A percentile compares a stretch with the other conserved stretches of the same genome.
Conservation (phyloP, 2,329 filamentous ascomycete genomes). For the Seiridium cupressi region DNA sequence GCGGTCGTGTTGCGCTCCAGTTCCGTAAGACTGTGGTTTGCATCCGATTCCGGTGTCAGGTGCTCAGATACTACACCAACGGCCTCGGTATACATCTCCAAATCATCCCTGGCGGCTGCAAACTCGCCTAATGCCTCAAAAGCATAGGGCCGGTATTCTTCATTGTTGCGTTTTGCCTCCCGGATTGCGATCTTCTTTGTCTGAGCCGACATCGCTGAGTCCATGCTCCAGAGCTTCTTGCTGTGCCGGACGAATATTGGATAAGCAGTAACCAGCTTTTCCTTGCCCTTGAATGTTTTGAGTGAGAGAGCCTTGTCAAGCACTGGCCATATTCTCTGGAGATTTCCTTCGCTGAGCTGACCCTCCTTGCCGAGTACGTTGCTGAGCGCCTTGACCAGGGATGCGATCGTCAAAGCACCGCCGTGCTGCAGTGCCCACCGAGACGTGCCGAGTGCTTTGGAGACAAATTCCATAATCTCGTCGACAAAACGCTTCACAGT, state of each 20-base stretch:
- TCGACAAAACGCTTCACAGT: slow-evolving; percentile 79
- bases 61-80: slow-evolving; percentile 61
- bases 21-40: slow-evolving; percentile 37
- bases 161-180: slow-evolving; percentile 90
- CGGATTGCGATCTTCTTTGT: slow-evolving; percentile 79
- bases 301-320: slow-evolving; percentile 79
- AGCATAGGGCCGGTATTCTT: slow-evolving; percentile 75
- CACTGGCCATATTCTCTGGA: slow-evolving; percentile 73
- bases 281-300: slow-evolving; percentile 93
- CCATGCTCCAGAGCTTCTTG: slow-evolving; percentile 53
- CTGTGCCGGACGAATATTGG: slow-evolving; percentile 72
- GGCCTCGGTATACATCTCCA: slow-evolving; percentile 69
- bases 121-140: slow-evolving; percentile 72
- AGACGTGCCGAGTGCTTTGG: slow-evolving; percentile 69
- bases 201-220: slow-evolving; percentile 53
- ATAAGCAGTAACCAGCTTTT: slow-evolving; percentile 77
- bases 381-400: slow-evolving; percentile 65
- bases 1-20: slow-evolving; percentile 41
- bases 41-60: slow-evolving; percentile 52
- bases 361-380: slow-evolving; percentile 55
- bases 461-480: slow-evolving; percentile 73
- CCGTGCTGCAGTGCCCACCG: slow-evolving; percentile 92
- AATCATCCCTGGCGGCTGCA: slow-evolving; percentile 63
- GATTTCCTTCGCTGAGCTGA: slow-evolving; percentile 57
- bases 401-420: slow-evolving; percentile 76